These are phyloP conservation scores for Fusarium camptoceras DNA, from an alignment of 2,329 filamentous ascomycete species.

Conservation along the genomic window DNA sequence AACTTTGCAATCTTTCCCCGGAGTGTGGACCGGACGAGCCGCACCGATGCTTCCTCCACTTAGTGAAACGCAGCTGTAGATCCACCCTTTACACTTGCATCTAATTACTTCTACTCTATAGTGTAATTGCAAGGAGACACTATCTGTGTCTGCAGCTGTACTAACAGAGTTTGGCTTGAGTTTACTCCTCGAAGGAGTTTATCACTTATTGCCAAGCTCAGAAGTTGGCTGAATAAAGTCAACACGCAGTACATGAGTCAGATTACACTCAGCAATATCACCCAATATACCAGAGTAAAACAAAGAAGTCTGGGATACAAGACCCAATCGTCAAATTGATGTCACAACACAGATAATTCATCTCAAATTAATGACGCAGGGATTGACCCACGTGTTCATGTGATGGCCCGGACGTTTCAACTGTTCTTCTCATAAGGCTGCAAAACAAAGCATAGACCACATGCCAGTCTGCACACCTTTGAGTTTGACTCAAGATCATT, in stretches of 20 bases:
- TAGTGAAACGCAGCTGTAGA: not conserved
- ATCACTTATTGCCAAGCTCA: not conserved
- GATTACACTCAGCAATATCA: not conserved
- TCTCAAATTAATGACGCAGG: not conserved
- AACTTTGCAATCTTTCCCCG: not conserved
- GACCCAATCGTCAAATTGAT: not conserved
- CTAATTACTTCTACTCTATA: not conserved
- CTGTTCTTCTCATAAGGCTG: not conserved
- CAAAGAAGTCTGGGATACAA: not conserved
- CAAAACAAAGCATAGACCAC: not conserved
- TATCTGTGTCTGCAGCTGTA: not conserved
- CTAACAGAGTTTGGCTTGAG: not conserved
- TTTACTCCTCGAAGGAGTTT: not conserved
- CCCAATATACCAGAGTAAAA: not conserved
- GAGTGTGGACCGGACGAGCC: not conserved
- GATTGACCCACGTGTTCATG: not conserved
- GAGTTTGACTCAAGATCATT: not conserved
- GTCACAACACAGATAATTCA: not conserved
- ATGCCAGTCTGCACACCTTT: not conserved
- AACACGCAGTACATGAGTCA: not conserved
- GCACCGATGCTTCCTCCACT: not conserved
- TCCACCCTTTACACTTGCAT: not conserved
- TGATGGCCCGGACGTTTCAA: not conserved
- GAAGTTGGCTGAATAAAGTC: not conserved
- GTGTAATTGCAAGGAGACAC: not conserved